Evolutionary conservation across 1,284 basidiomycete genomes (phyloP).

Genomic region (Xanthoconium separans): DNA sequence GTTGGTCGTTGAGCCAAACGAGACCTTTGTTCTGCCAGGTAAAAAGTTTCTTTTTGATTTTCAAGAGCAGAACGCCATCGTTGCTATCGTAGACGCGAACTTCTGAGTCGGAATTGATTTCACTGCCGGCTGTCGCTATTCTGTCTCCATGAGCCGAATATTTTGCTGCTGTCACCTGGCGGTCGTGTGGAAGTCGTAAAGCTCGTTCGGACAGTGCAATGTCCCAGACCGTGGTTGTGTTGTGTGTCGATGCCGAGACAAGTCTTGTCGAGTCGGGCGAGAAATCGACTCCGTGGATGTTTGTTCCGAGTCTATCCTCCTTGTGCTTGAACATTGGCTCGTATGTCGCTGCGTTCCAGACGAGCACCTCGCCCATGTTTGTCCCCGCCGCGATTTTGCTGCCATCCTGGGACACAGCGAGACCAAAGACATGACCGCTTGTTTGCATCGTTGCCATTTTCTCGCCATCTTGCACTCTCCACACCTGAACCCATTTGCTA

Average conservation of each 20-base stretch:
- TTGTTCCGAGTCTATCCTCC: too few relatives aligned
- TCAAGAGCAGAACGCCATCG: background rate
- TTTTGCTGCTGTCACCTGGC: background rate
- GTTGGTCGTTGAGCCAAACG: background rate
- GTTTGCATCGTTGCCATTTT: background rate
- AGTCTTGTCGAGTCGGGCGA: too few relatives aligned
- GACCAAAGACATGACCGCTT: background rate
- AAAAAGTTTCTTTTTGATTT: background rate
- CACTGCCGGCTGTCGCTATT: background rate
- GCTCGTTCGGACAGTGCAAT: too few relatives aligned
- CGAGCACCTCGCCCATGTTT: background rate
- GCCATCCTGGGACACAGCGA: background rate
- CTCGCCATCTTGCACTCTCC: background rate
- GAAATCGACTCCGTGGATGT: too few relatives aligned
- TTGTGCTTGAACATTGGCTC: too few relatives aligned
- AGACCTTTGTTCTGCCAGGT: background rate
- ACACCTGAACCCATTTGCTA: background rate
- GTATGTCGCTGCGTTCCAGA: background rate
- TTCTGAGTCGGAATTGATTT: fast-evolving
- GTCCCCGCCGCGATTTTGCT: background rate
- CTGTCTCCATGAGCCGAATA: background rate
- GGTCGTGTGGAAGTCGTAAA: too few relatives aligned
- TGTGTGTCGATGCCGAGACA: too few relatives aligned
- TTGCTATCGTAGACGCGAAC: background rate
- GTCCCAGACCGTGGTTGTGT: too few relatives aligned